These are phyloP conservation scores for Candida orba DNA, from an alignment of 805 yeast species.

Conservation along the genomic window DNA sequence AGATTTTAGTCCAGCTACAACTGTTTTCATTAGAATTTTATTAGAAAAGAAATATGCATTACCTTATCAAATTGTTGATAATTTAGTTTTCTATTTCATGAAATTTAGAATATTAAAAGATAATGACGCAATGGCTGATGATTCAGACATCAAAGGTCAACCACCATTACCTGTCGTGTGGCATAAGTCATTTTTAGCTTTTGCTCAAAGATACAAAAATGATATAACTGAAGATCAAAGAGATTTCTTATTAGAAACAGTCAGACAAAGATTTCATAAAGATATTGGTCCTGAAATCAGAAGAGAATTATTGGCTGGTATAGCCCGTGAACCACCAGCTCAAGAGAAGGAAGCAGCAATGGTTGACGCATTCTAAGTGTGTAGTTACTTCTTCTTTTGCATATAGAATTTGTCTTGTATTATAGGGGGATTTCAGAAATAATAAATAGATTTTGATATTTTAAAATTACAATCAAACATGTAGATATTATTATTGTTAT, in stretches of 20 bases:
- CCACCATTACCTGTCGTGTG: conserved; percentile 79
- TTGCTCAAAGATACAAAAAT: conserved; percentile 93
- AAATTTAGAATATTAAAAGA: conserved; percentile 63
- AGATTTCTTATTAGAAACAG: conserved; percentile 85
- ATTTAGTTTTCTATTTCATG: conserved; percentile 89
- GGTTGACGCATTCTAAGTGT: conserved; percentile 24
- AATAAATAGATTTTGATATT: too few species aligned
- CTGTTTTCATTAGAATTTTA: conserved; percentile 82
- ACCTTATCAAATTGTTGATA: conserved; percentile 94
- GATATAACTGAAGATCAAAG: conserved; percentile 99
- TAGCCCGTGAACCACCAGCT: conserved; percentile 42
- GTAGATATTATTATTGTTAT: background rate
- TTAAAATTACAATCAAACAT: too few species aligned
- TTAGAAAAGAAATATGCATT: conserved; percentile 93
- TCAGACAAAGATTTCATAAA: conserved; percentile 82
- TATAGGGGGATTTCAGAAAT: too few species aligned
- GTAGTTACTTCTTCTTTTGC: too few species aligned
- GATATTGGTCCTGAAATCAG: conserved; percentile 91
- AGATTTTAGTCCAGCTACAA: conserved; percentile 82
- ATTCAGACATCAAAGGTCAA: conserved; percentile 28
- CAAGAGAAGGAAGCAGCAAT: conserved; percentile 24
- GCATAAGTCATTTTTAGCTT: conserved; percentile 93
- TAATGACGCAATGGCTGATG: conserved; percentile 27
- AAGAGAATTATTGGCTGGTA: conserved; percentile 86
- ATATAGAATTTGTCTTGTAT: too few species aligned